Conservation (phyloP, 1,284 basidiomycete species). For the Tranzscheliella williamsii region DNA sequence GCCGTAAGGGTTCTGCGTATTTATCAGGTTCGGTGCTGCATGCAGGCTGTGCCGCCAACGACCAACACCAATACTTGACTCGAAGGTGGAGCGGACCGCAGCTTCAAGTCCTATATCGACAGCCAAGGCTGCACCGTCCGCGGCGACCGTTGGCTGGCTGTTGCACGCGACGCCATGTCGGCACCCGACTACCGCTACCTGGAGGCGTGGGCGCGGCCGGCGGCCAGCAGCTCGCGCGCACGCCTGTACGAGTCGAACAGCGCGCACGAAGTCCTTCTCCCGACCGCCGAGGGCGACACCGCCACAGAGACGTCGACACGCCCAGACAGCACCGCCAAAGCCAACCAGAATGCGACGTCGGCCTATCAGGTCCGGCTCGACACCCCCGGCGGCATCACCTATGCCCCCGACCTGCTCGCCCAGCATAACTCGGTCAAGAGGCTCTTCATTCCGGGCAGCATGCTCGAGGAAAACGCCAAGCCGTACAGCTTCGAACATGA, state of each 20-base stretch:
- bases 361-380: slow-evolving; percentile 52
- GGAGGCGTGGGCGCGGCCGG: slow-evolving; percentile 39
- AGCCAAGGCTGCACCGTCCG: too few species aligned
- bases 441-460: slow-evolving; percentile 42
- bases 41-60: too few species aligned
- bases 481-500: slow-evolving; percentile 42
- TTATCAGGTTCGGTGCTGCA: too few species aligned
- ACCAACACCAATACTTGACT: too few species aligned
- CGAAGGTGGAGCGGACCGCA: too few species aligned
- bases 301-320: slow-evolving; percentile 2
- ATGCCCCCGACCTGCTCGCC: slow-evolving; percentile 46
- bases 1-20: too few species aligned
- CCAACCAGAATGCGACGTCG: slow-evolving; percentile 9
- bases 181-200: slow-evolving; percentile 45
- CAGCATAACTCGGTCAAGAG: slow-evolving; percentile 53
- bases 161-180: slow-evolving; percentile 8
- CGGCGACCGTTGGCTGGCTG: too few species aligned
- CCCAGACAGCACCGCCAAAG: neutral
- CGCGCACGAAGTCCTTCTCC: slow-evolving; percentile 22
- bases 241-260: slow-evolving; percentile 8
- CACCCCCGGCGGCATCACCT: slow-evolving; percentile 52
- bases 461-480: slow-evolving; percentile 14
- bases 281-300: slow-evolving; percentile 18
- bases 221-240: neutral
- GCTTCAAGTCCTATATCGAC: too few species aligned